phyloP scores from a whole-genome alignment of 140 eudicot species.

The Senecio squalidus region DNA sequence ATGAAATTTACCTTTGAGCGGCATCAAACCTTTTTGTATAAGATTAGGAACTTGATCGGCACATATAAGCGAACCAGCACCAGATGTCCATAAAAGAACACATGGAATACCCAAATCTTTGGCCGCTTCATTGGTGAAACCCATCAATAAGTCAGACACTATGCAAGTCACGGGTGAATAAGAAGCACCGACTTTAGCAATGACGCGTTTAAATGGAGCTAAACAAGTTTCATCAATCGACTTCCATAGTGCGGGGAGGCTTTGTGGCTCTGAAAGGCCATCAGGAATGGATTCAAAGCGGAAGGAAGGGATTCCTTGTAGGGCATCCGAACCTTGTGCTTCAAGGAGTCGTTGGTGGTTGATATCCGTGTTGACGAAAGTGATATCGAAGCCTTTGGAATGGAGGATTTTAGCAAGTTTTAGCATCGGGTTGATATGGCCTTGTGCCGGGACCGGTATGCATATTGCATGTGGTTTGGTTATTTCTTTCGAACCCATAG shows the following conservation, averaged over 20 bases:
- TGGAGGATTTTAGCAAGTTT: constrained; percentile 61
- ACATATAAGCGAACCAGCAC: constrained; percentile 16
- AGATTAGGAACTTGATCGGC: constrained; percentile 5
- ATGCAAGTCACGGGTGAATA: constrained; percentile 24
- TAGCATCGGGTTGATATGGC: constrained; percentile 68
- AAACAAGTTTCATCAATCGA: constrained; percentile 5
- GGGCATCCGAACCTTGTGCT: constrained; percentile 36
- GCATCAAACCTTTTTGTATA: constrained; percentile 21
- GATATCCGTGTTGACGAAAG: constrained; percentile 59
- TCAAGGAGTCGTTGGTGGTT: constrained; percentile 49
- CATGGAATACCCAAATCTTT: constrained; percentile 12
- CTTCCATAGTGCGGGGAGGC: constrained; percentile 40
- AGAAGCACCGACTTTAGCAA: constrained; percentile 5
- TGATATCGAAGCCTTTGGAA: constrained; percentile 40
- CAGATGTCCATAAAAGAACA: constrained; percentile 20
- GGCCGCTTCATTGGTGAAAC: constrained; percentile 18
- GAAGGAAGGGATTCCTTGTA: constrained; percentile 38
- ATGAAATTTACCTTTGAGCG: constrained; percentile 19
- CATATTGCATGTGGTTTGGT: constrained; percentile 36
- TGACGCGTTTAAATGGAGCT: constrained; percentile 8
- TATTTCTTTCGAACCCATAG: constrained; percentile 1
- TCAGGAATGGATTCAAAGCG: constrained; percentile 50
- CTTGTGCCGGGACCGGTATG: constrained; percentile 63
- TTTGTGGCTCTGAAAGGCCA: constrained; percentile 39
- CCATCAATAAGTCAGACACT: constrained; percentile 23